Evolutionary conservation across 1,284 basidiomycete species (phyloP).

Genomic region (Inonotus obliquus): DNA sequence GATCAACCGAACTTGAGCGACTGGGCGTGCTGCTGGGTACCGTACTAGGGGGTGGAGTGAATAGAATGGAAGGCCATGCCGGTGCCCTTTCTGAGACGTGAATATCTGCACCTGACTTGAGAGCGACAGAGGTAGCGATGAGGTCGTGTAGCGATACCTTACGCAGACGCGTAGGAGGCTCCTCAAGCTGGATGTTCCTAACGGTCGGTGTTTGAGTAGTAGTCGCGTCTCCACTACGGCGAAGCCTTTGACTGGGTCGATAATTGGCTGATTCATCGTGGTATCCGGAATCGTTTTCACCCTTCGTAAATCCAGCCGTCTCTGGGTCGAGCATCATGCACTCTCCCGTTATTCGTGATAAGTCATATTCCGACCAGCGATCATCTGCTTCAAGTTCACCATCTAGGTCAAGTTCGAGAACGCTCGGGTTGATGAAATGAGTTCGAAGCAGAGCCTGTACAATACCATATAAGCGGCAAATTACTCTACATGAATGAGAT

Average conservation of each 20-base stretch:
- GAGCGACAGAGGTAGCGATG: slow-evolving; percentile 60
- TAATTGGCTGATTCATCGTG: background rate
- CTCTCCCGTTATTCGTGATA: slow-evolving; percentile 66
- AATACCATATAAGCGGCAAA: slow-evolving; percentile 16
- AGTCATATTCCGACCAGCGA: slow-evolving; percentile 64
- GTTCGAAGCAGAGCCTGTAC: slow-evolving; percentile 63
- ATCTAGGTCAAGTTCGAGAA: slow-evolving; percentile 60
- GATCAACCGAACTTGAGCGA: slow-evolving; percentile 20
- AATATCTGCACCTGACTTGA: slow-evolving; percentile 62
- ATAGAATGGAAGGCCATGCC: slow-evolving; percentile 48
- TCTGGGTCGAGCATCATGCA: slow-evolving; percentile 66
- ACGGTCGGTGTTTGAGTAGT: slow-evolving; percentile 13
- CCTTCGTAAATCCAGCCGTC: slow-evolving; percentile 33
- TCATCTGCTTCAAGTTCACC: slow-evolving; percentile 60
- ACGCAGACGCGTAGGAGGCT: slow-evolving; percentile 28
- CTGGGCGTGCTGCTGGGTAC: slow-evolving; percentile 10
- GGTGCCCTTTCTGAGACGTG: slow-evolving; percentile 46
- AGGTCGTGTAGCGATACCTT: slow-evolving; percentile 67
- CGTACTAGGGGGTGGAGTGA: slow-evolving; percentile 21
- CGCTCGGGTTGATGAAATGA: slow-evolving; percentile 68
- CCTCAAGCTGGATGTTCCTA: slow-evolving; percentile 18
- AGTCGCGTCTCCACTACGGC: slow-evolving; percentile 8
- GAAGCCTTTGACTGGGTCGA: background rate
- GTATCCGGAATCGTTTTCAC: background rate
- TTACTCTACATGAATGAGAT: background rate